Evolutionary conservation across 2,329 filamentous ascomycete species (phyloP), one percentile per base, ranked within the genome.

Genomic region (Xylaria sp.): DNA sequence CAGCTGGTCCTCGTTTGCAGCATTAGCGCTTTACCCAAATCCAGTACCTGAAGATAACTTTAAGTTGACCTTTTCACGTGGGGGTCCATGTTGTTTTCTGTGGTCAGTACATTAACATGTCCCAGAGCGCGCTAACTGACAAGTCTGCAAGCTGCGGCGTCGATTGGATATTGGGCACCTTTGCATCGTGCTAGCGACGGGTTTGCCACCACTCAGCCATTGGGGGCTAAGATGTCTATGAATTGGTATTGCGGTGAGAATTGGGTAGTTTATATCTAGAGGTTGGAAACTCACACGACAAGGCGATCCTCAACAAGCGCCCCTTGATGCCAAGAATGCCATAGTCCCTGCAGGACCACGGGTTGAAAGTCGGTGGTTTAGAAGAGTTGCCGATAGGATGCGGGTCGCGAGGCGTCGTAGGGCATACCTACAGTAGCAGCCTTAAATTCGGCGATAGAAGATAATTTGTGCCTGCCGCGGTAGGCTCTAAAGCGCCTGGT

Each of bases 121-220:
- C 29, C 3, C 38, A 7, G 27, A 15, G 11, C 17, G n/a, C 5
- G 23, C 4, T 19, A 54, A 44, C n/a, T 54, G 23, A 19, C 21
- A 35, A 46, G 9, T 7, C 23, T n/a, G 44, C 33, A 35, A 44
- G 27, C 17, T 11, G 21, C 23, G 35, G 13, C 23, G 37, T 31
- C 44, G 17, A 44, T 55, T 44, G 19, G 40, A 56, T 29, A 44
- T 60, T 47, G 58, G 58, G 58, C 58, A 60, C 15, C 52, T 38
- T 19, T 60, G 58, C 58, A 60, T 56, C 38, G 7, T 35, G 17
- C 17, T 27, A 17, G 21, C 17, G 15, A 46, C 13, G n/a, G 25
- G 19, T n/a, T 19, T 17, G 5, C 23, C 23, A 25, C 27, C n/a
- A 54, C 29, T 49, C 31, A n/a, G 17, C 13, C 27, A 10, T n/a